A percentile compares a stretch with the other conserved stretches of the same genome.
phyloP scores from a whole-genome alignment of 352 stramenopile genomes.

The Plasmopara muralis region DNA sequence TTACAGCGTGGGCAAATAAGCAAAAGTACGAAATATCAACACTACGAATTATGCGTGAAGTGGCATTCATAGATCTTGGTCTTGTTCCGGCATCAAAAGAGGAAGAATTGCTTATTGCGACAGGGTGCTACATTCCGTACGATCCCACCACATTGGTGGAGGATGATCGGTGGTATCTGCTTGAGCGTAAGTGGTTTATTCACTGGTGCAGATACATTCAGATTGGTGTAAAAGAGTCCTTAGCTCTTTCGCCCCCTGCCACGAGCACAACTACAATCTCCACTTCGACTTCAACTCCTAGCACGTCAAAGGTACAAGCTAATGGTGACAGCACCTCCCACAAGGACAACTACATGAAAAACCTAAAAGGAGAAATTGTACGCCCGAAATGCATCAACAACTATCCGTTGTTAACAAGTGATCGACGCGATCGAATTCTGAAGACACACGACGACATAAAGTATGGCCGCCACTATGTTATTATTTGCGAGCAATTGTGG shows the following conservation, averaged over 20 bases:
- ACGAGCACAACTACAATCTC: conserved; percentile 10
- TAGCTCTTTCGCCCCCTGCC: conserved; percentile 16
- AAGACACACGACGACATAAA: conserved; percentile 73
- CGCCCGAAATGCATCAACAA: conserved; percentile 84
- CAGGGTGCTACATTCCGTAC: conserved; percentile 72
- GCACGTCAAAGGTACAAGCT: conserved; percentile 32
- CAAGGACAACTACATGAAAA: conserved; percentile 67
- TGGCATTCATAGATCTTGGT: conserved; percentile 78
- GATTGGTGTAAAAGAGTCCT: conserved; percentile 31
- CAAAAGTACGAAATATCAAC: conserved; percentile 74
- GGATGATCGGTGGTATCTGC: conserved; percentile 78
- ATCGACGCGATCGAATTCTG: conserved; percentile 63
- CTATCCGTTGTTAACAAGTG: conserved; percentile 59
- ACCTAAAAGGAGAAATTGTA: conserved; percentile 72
- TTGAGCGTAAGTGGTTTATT: conserved; percentile 81
- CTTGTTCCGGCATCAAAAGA: conserved; percentile 66
- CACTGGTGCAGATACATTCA: conserved; percentile 83
- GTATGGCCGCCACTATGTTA: conserved; percentile 73
- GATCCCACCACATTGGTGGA: conserved; percentile 60
- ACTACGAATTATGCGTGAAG: conserved; percentile 76
- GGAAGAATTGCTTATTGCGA: conserved; percentile 67
- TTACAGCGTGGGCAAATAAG: conserved; percentile 53
- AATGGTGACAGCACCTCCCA: conserved; percentile 18
- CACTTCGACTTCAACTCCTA: conserved; percentile 25
- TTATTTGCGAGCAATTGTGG: conserved; percentile 85